Evolutionary conservation across 2,329 filamentous ascomycete genomes (phyloP).

Genomic region (Claviceps digitariae): DNA sequence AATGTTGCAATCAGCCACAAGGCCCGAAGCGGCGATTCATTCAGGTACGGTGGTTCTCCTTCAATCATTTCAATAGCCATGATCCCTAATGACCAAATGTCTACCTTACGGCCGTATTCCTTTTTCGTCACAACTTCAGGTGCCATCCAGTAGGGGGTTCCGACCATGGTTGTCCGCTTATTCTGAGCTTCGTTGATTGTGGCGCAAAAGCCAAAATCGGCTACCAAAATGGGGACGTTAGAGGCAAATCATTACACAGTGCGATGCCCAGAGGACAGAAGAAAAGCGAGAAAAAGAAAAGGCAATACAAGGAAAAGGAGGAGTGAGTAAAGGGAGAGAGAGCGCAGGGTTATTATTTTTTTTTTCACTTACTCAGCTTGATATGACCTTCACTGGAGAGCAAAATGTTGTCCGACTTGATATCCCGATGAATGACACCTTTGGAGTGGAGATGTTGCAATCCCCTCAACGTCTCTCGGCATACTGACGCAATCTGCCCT

Average conservation of each 20-base stretch:
- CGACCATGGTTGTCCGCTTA: slow-evolving; percentile 98
- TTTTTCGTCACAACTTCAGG: slow-evolving; percentile 95
- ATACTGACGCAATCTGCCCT: slow-evolving; percentile 91
- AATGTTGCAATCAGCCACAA: slow-evolving; percentile 95
- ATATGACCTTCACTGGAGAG: slow-evolving; percentile 90
- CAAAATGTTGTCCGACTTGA: slow-evolving; percentile 97
- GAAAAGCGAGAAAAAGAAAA: background rate
- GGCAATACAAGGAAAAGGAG: background rate
- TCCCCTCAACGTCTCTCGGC: slow-evolving; percentile 81
- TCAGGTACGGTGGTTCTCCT: slow-evolving; percentile 92
- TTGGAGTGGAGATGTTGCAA: slow-evolving; percentile 94
- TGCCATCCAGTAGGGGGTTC: slow-evolving; percentile 99
- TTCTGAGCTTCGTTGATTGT: slow-evolving; percentile 96
- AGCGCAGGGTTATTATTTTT: background rate
- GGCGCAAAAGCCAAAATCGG: slow-evolving; percentile 96
- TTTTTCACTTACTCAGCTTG: slow-evolving; percentile 65
- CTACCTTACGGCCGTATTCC: slow-evolving; percentile 95
- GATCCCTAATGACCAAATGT: slow-evolving; percentile 97
- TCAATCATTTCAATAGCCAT: slow-evolving; percentile 99
- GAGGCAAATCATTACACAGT: background rate
- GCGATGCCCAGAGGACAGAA: too few relatives aligned
- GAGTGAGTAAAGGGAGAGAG: background rate
- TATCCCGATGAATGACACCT: slow-evolving; percentile 94
- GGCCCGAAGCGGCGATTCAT: slow-evolving; percentile 82
- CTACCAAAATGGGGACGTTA: slow-evolving; percentile 30